Evolutionary conservation across 352 stramenopile species (phyloP).

Genomic region (Globisporangium solare): DNA sequence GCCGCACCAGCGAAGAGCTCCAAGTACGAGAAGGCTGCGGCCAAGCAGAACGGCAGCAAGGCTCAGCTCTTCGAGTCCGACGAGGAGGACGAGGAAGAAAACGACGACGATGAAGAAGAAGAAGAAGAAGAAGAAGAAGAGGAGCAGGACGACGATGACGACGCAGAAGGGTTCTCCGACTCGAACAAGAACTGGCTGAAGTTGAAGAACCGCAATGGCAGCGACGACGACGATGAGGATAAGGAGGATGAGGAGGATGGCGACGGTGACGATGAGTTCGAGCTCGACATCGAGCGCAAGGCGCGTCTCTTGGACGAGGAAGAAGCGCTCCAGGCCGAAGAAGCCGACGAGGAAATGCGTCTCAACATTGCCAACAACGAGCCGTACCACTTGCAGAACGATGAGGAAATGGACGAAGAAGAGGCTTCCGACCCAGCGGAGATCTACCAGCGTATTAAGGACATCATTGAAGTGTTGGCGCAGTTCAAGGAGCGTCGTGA

Average conservation of each 20-base stretch:
- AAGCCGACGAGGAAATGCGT: conserved; percentile 82
- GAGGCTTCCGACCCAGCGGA: conserved; percentile 71
- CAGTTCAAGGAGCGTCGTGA: conserved; percentile 95
- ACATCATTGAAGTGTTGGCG: conserved; percentile 90
- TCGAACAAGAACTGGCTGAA: conserved; percentile 86
- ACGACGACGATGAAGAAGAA: conserved; percentile 37
- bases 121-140: conserved; percentile 44
- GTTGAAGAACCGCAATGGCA: conserved; percentile 48
- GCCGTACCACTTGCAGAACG: conserved; percentile 72
- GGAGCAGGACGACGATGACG: conserved; percentile 40
- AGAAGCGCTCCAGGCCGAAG: conserved; percentile 56
- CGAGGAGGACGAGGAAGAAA: conserved; percentile 37
- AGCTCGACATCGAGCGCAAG: conserved; percentile 88
- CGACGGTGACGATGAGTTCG: conserved; percentile 47
- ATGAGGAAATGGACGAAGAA: conserved; percentile 68
- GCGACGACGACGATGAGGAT: conserved; percentile 38
- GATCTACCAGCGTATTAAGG: conserved; percentile 93
- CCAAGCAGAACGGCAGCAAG: conserved; percentile 64
- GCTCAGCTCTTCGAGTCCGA: conserved; percentile 71
- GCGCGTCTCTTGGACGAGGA: conserved; percentile 74
- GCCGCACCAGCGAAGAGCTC: conserved; percentile 22
- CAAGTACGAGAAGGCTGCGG: conserved; percentile 79
- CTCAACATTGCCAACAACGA: conserved; percentile 87
- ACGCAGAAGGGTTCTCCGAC: conserved; percentile 73
- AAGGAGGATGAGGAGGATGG: conserved; percentile 41